These are phyloP conservation scores for Leccinum rimulosum DNA, from an alignment of 768 basidiomycete species.

Conservation along the genomic window DNA sequence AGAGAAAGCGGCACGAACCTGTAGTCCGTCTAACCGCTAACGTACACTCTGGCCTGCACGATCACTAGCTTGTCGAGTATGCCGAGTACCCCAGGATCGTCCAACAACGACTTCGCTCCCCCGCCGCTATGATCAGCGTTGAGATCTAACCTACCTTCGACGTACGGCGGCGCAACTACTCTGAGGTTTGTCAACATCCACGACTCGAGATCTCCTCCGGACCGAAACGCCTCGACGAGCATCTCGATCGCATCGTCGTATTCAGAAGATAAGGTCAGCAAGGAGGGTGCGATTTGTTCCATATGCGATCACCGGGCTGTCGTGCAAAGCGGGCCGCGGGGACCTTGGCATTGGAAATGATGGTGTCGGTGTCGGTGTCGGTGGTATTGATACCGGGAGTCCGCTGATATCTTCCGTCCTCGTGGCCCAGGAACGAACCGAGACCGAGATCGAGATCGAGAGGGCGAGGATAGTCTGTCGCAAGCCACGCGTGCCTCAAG, in stretches of 20 bases:
- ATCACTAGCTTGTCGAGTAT: conserved; percentile 59
- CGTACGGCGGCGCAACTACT: conserved; percentile 29
- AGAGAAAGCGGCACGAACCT: conserved; percentile 36
- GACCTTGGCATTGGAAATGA: neutral
- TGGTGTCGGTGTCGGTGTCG: neutral
- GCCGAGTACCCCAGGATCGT: conserved; percentile 50
- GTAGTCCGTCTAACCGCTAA: conserved; percentile 48
- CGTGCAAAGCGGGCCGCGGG: neutral
- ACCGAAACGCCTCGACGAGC: conserved; percentile 43
- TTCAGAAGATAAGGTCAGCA: conserved; percentile 32
- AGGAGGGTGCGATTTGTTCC: conserved; percentile 36
- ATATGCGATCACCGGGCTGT: neutral
- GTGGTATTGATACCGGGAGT: neutral
- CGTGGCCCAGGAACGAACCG: neutral
- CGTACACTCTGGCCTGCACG: conserved; percentile 46
- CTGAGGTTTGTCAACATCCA: conserved; percentile 47
- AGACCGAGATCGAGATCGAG: neutral
- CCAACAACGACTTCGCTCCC: conserved; percentile 25
- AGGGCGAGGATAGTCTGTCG: conserved; percentile 48
- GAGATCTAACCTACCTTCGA: conserved; percentile 19
- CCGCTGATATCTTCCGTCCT: neutral
- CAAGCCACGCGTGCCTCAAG: conserved; percentile 50
- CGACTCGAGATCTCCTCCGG: conserved; percentile 36
- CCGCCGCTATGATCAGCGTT: conserved; percentile 8
- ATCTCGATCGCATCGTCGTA: conserved; percentile 47